Conservation (phyloP, 2,329 filamentous ascomycete species). For the Aaosphaeria pasadenensis region DNA sequence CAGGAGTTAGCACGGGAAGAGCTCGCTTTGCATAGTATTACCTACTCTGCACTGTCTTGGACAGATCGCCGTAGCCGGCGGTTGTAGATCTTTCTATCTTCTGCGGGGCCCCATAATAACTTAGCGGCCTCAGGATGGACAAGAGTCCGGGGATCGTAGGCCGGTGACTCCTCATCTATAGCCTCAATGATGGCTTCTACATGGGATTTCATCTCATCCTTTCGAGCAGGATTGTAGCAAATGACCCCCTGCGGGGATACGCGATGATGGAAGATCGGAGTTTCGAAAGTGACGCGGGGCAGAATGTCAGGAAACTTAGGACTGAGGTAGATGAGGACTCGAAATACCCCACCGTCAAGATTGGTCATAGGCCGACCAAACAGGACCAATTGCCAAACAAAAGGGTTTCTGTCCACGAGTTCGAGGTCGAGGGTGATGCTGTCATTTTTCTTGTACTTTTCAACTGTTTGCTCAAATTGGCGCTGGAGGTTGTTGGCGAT, state of each 20-base stretch:
- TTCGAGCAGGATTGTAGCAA: constrained; percentile 69
- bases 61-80: constrained; percentile 76
- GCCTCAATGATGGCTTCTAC: constrained; percentile 78
- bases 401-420: constrained; percentile 78
- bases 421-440: constrained; percentile 71
- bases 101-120: constrained; percentile 77
- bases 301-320: constrained; percentile 85
- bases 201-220: constrained; percentile 76
- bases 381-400: constrained; percentile 84
- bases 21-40: neutral
- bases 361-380: constrained; percentile 92
- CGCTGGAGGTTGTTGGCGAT: constrained; percentile 79
- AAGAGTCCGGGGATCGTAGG: constrained; percentile 84
- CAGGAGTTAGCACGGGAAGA: neutral
- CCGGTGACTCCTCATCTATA: constrained; percentile 83
- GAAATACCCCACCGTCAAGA: constrained; percentile 83
- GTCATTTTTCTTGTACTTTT: constrained; percentile 69
- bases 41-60: constrained; percentile 51
- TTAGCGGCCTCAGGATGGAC: constrained; percentile 84
- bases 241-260: constrained; percentile 77
- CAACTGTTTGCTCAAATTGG: constrained; percentile 79
- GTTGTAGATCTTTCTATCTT: constrained; percentile 82
- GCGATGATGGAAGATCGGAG: constrained; percentile 81
- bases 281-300: constrained; percentile 77
- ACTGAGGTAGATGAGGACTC: constrained; percentile 75